A percentile compares a stretch with the other conserved stretches of the same genome.
phyloP scores from a whole-genome alignment of 1,284 basidiomycete species.

The Rhizoctonia solani region DNA sequence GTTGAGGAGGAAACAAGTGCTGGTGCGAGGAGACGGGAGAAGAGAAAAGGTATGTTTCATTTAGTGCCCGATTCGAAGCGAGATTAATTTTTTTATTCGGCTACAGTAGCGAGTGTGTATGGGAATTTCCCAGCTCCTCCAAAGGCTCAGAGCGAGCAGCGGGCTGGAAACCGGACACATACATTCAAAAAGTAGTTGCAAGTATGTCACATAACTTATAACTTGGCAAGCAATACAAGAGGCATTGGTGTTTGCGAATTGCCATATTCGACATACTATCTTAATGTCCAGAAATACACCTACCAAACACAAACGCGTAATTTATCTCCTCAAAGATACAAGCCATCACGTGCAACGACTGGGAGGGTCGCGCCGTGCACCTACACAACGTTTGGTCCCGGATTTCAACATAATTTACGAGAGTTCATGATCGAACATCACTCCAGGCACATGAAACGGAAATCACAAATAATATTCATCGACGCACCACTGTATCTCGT shows the following conservation, averaged over 20 bases:
- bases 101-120: constrained; percentile 49
- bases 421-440: too few relatives aligned
- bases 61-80: neutral
- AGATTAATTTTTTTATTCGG: constrained; percentile 41
- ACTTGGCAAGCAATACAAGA: too few relatives aligned
- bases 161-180: constrained; percentile 69
- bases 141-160: constrained; percentile 66
- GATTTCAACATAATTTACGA: neutral
- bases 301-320: too few relatives aligned
- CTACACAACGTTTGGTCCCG: neutral
- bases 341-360: neutral
- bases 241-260: too few relatives aligned
- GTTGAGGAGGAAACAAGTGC: constrained; percentile 44
- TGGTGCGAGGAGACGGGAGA: constrained; percentile 47
- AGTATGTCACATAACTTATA: too few relatives aligned
- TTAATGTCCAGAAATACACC: too few relatives aligned
- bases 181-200: constrained; percentile 76
- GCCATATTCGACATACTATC: too few relatives aligned
- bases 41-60: constrained; percentile 54
- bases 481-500: neutral
- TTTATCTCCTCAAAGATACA: too few relatives aligned
- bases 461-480: neutral
- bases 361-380: neutral
- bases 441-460: neutral
- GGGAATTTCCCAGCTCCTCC: constrained; percentile 70